These are phyloP conservation scores for Trichocladium uniseriatum DNA, from an alignment of 495 filamentous ascomycete genomes.

Conservation along the genomic window DNA sequence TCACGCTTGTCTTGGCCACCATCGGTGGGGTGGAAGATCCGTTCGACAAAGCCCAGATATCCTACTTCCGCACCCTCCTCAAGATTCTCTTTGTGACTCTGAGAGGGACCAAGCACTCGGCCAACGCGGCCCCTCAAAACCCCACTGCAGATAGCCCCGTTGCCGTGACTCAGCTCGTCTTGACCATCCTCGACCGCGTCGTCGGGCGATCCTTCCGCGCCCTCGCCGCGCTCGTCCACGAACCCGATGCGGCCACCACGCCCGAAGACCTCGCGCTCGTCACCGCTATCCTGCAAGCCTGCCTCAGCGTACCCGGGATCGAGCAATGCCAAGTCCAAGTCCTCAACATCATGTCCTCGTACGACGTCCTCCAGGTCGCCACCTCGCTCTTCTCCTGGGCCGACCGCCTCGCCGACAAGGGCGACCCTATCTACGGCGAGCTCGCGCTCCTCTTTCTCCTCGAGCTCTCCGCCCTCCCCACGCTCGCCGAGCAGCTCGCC, in stretches of 20 bases:
- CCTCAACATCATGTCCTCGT: slow-evolving; percentile 50
- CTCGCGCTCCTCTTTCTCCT: slow-evolving; percentile 78
- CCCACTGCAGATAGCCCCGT: slow-evolving; percentile 21
- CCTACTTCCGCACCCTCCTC: slow-evolving; percentile 73
- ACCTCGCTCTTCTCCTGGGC: slow-evolving; percentile 91
- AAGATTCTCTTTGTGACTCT: slow-evolving; percentile 78
- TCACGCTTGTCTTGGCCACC: slow-evolving; percentile 57
- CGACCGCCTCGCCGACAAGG: slow-evolving; percentile 60
- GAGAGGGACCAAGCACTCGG: slow-evolving; percentile 40
- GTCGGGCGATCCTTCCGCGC: slow-evolving; percentile 77
- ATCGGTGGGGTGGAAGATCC: slow-evolving; percentile 53
- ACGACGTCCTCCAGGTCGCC: slow-evolving; percentile 70
- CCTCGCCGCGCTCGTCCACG: slow-evolving; percentile 65
- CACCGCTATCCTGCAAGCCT: slow-evolving; percentile 78
- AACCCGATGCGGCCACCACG: slow-evolving; percentile 36
- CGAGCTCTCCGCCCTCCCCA: slow-evolving; percentile 71
- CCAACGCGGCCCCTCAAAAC: slow-evolving; percentile 16
- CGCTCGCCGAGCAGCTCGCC: slow-evolving; percentile 80
- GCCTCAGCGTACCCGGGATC: slow-evolving; percentile 62
- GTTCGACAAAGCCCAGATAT: slow-evolving; percentile 52
- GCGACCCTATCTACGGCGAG: slow-evolving; percentile 92
- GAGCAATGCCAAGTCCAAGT: slow-evolving; percentile 53
- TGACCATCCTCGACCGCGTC: slow-evolving; percentile 65
- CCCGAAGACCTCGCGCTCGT: slow-evolving; percentile 75
- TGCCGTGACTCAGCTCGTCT: slow-evolving; percentile 43